Conservation (phyloP, 2,329 filamentous ascomycete species). For the Aspergillus aculeatus region DNA sequence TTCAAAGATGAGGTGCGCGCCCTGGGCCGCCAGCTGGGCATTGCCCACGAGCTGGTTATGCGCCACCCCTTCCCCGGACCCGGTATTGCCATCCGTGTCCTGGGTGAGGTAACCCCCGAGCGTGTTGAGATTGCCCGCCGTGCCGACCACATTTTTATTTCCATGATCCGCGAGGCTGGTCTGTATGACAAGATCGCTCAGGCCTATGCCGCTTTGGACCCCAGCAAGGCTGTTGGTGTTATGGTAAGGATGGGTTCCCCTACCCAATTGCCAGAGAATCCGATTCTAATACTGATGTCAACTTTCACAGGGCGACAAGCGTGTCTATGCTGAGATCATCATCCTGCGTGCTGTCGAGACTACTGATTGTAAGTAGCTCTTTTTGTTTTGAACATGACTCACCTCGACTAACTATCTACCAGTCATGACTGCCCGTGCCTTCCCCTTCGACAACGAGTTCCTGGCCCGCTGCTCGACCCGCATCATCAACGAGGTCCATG, state of each 20-base stretch:
- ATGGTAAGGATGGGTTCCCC: constrained; percentile 46
- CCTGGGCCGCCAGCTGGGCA: constrained; percentile 68
- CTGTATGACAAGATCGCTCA: constrained; percentile 61
- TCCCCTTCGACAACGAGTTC: constrained; percentile 63
- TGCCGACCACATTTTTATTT: constrained; percentile 49
- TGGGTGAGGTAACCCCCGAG: constrained; percentile 80
- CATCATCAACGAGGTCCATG: constrained; percentile 75
- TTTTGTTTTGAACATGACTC: background rate
- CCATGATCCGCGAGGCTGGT: constrained; percentile 45
- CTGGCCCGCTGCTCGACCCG: constrained; percentile 63
- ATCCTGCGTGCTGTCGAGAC: constrained; percentile 62
- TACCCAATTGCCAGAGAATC: constrained; percentile 50
- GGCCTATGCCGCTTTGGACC: constrained; percentile 67
- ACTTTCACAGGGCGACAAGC: constrained; percentile 57
- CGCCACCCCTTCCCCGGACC: constrained; percentile 69
- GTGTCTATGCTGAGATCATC: constrained; percentile 64
- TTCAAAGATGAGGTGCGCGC: constrained; percentile 81
- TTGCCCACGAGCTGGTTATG: constrained; percentile 73
- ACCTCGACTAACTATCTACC: background rate
- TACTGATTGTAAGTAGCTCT: constrained; percentile 49
- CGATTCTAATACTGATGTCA: constrained; percentile 11
- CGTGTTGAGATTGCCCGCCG: constrained; percentile 69
- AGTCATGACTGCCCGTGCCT: constrained; percentile 72
- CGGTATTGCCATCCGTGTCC: constrained; percentile 72
- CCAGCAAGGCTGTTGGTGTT: constrained; percentile 59